phyloP scores from a whole-genome alignment of 140 eudicot genomes.

The Eryngium alpinum region DNA sequence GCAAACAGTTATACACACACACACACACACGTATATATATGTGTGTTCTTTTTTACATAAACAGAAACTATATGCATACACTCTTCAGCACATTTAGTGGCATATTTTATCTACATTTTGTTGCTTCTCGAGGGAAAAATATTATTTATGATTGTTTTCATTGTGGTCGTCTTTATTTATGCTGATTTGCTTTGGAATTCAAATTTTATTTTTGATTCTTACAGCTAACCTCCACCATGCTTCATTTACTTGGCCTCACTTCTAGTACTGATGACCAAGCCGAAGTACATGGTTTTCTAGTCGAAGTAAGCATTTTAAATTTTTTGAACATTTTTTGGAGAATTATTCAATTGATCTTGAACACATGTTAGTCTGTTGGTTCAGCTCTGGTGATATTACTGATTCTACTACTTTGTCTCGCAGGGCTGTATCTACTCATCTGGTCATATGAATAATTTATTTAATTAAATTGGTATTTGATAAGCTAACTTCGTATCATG shows the following conservation, averaged over 20 bases:
- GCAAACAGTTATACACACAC: neutral
- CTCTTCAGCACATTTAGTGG: neutral
- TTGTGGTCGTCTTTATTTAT: neutral
- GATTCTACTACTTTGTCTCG: neutral
- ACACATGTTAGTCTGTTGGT: neutral
- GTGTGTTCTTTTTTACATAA: neutral
- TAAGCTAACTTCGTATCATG: neutral
- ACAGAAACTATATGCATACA: neutral
- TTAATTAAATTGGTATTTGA: neutral
- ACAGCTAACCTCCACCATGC: constrained; percentile 89
- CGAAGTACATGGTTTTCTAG: constrained; percentile 44
- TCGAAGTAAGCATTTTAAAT: constrained; percentile 41
- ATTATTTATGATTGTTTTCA: neutral
- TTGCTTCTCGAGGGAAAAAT: neutral
- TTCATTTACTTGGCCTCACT: constrained; percentile 80
- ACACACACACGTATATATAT: neutral
- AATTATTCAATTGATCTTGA: neutral
- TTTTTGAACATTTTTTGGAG: neutral
- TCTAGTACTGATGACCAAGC: constrained; percentile 40
- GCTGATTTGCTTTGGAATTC: neutral
- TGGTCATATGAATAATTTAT: neutral
- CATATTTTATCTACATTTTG: neutral
- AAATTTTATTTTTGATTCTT: constrained; percentile 15
- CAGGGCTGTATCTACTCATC: neutral
- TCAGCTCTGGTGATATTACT: no score